Percentiles rank a stretch among this genome's conserved stretches.
Evolutionary conservation across 257 asterid genomes (phyloP).

Genomic region (Solanum sejunctum): DNA sequence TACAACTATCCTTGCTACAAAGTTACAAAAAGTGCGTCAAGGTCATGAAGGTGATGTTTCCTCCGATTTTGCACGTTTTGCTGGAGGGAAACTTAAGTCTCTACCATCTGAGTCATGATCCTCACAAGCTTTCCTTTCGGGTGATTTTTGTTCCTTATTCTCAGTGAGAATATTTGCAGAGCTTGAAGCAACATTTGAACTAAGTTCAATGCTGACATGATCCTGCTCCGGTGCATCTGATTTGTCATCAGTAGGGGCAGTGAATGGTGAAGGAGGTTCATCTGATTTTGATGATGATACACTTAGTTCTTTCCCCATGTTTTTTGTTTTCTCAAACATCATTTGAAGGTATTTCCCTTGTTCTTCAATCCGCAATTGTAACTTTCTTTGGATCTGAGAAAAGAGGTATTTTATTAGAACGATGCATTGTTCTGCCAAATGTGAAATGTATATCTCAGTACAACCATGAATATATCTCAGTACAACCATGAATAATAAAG

Average conservation of each 20-base stretch:
- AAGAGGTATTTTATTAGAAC: not conserved
- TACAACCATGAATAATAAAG: not conserved
- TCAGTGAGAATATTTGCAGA: conserved; percentile 7
- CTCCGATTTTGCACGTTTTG: conserved; percentile 31
- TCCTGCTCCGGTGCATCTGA: conserved; percentile 13
- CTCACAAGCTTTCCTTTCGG: conserved; percentile 16
- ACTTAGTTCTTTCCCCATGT: conserved; percentile 47
- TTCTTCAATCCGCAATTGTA: conserved; percentile 76
- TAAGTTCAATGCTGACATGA: not conserved
- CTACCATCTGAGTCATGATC: conserved; percentile 8
- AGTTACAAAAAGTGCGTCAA: not conserved
- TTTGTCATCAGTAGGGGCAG: conserved; percentile 4
- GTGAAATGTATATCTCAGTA: not conserved
- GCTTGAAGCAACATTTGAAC: conserved; percentile 2
- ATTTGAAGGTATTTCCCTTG: conserved; percentile 63
- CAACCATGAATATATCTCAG: not conserved
- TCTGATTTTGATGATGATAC: conserved; percentile 18
- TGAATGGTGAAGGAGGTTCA: conserved; percentile 11
- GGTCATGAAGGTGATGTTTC: conserved; percentile 3
- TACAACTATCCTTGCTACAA: not conserved
- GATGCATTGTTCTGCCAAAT: not conserved
- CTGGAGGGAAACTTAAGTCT: conserved; percentile 5
- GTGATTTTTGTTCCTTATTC: conserved; percentile 8
- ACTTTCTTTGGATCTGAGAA: conserved; percentile 60
- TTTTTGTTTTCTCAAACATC: conserved; percentile 65